phyloP scores from a whole-genome alignment of 108 stramenopile species.

The Fistulifera solaris region DNA sequence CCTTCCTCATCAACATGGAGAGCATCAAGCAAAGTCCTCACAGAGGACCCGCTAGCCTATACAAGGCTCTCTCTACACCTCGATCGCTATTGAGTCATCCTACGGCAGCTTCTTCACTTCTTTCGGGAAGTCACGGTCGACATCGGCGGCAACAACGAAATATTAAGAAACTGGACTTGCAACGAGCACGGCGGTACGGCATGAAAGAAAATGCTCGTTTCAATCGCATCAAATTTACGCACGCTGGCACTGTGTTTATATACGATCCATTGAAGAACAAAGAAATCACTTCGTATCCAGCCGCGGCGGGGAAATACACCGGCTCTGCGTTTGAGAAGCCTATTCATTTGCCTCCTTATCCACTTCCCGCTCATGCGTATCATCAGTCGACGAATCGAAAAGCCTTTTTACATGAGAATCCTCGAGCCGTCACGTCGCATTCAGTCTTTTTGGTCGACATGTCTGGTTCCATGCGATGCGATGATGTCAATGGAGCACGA shows the following conservation, averaged over 20 bases:
- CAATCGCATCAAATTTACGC: constrained; percentile 38
- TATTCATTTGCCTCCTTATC: constrained; percentile 12
- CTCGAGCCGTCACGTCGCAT: constrained; percentile 16
- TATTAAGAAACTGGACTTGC: constrained; percentile 41
- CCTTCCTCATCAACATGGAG: no score
- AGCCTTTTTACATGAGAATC: not conserved
- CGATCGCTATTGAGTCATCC: constrained; percentile 39
- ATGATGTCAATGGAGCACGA: constrained; percentile 37
- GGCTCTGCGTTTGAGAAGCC: constrained; percentile 26
- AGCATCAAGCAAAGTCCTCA: not conserved
- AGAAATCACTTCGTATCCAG: constrained; percentile 29
- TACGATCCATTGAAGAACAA: constrained; percentile 21
- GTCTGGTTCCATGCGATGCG: constrained; percentile 32
- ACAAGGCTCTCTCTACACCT: constrained; percentile 4
- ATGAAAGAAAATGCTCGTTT: constrained; percentile 19
- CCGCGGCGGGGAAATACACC: constrained; percentile 3
- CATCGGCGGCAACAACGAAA: constrained; percentile 31
- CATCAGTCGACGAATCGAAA: not conserved
- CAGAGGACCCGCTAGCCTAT: not conserved
- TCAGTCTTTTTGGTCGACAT: constrained; percentile 47
- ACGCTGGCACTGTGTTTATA: constrained; percentile 38
- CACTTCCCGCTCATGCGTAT: constrained; percentile 14
- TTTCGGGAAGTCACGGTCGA: constrained; percentile 19
- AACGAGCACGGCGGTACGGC: constrained; percentile 41
- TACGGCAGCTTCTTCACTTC: not conserved